Base-by-base conservation (phyloP, 2,329 filamentous ascomycete genomes). In the Colletotrichum sp. region DNA sequence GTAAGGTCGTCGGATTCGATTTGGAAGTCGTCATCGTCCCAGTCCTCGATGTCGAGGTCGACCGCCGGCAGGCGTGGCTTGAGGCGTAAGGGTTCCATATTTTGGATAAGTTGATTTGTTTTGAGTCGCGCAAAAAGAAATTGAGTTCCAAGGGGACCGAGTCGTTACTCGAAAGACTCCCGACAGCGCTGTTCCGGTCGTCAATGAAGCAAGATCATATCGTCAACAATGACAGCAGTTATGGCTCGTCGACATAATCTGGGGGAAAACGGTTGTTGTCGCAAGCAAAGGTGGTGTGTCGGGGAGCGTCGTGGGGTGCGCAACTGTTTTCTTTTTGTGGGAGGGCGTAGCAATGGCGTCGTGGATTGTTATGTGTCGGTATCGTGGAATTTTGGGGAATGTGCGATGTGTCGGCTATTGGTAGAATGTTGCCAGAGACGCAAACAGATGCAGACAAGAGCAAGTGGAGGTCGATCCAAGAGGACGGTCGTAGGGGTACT, bases 1-100 rank as follows among this genome's bases (percentile, higher is more conserved):
- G 87, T 89, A 78, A 94, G 85, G 85, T 95, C 88, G 79, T 95
- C 93, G 70, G 90, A 90, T 24, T 94, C 93, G 80, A 95, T 92
- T 79, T 93, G 87, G 81, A 95, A 93, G 84, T 94, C 92, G 80
- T 94, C 94, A 82, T 96, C 92, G 81, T 96, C 94, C 92, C 94
- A 97, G 84, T 91, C 93, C 84, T 96, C 95, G 78, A 96, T 89
- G 21, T 88, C 86, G 75, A 92, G 90, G 83, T 90, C 89, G 43
- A 60, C 64, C 79, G 91, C 89, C 64, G 91, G 87, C 77, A 86
- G 86, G 71, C 89, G 86, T 57, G 86, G 85, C 82, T 91, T 91
- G 55, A 91, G 84, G 79, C 87, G 88, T 81, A 91, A 81, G 59
- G 89, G 84, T 67, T 91, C 91, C 89, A 93, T 92, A 76, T 79